Conservation (phyloP, 2,329 filamentous ascomycete genomes). For the Pseudogymnoascus destructans region DNA sequence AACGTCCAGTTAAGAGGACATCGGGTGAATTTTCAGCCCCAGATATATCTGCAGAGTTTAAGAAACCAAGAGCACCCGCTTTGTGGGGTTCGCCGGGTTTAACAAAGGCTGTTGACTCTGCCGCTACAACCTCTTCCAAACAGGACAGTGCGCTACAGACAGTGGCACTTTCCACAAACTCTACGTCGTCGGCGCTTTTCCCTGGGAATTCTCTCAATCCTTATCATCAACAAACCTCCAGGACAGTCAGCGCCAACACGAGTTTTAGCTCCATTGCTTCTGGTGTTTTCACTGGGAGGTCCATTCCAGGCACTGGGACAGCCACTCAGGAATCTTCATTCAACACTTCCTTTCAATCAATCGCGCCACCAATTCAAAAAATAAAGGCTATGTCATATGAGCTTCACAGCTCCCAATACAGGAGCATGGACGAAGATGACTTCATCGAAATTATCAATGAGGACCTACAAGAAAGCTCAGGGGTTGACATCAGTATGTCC, state of each 20-base stretch:
- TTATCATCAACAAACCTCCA: not conserved
- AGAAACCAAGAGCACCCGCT: conserved; percentile 2
- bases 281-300: conserved; percentile 15
- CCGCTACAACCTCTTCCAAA: not conserved
- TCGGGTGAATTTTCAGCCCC: not conserved
- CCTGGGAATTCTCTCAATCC: not conserved
- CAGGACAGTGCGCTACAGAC: not conserved
- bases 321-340: conserved; percentile 10
- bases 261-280: conserved; percentile 17
- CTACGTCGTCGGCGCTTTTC: conserved; percentile 9
- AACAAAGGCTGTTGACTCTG: not conserved
- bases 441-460: conserved; percentile 12
- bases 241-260: conserved; percentile 10
- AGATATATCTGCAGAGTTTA: not conserved
- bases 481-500: not conserved
- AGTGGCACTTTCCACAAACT: conserved; percentile 6
- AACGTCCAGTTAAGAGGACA: not conserved
- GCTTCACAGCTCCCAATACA: conserved; percentile 16
- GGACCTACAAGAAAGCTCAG: not conserved
- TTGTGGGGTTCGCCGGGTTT: not conserved
- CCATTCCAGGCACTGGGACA: not conserved
- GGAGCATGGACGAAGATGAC: conserved; percentile 18
- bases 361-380: not conserved
- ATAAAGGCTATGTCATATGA: conserved; percentile 7
- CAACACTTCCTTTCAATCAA: conserved; percentile 11